phyloP scores from a whole-genome alignment of 805 yeast species.

The Schwanniomyces vanrijiae region DNA sequence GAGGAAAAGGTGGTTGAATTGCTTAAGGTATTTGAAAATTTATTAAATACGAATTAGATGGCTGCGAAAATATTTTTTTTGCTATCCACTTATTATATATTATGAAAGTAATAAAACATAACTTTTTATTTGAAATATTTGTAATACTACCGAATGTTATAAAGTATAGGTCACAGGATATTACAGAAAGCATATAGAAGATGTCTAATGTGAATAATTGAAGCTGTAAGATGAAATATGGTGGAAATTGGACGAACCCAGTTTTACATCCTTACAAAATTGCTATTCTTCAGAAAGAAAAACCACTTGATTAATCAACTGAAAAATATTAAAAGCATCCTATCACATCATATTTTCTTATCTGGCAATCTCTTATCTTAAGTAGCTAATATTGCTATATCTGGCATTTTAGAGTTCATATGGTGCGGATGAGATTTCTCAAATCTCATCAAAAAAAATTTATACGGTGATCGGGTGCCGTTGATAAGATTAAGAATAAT shows the following conservation, averaged over 20 bases:
- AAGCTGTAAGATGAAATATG: no score
- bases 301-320: no score
- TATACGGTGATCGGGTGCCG: neutral
- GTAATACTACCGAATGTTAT: no score
- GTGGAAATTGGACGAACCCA: neutral
- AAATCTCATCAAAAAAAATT: neutral
- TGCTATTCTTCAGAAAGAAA: neutral
- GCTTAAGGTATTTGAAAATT: neutral
- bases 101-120: no score
- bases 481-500: neutral
- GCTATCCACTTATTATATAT: no score
- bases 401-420: neutral
- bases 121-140: no score
- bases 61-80: neutral
- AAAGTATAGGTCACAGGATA: no score
- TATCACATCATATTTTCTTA: neutral
- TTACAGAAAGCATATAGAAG: no score
- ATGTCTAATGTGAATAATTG: no score
- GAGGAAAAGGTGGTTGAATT: slow-evolving; percentile 61
- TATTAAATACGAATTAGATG: neutral
- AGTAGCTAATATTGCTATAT: neutral
- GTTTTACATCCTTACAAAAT: neutral
- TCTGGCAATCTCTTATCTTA: neutral
- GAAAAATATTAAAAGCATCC: neutral
- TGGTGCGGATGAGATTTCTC: neutral